Evolutionary conservation across 345 rosid species (phyloP).

Genomic region (Salix arbutifolia): DNA sequence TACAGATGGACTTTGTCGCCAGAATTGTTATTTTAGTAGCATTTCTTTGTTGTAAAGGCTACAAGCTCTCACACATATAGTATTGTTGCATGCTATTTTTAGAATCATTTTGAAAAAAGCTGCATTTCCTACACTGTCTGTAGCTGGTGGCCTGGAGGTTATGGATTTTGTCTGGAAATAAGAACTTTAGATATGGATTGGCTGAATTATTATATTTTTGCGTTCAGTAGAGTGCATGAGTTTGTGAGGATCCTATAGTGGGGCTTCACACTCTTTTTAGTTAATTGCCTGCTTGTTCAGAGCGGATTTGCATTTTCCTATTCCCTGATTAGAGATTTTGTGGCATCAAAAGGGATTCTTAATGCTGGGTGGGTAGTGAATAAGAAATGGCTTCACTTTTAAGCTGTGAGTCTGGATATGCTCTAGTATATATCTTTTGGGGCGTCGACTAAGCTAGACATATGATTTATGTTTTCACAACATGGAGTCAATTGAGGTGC

Average conservation of each 20-base stretch:
- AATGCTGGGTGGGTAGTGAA: neutral
- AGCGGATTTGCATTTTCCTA: constrained; percentile 8
- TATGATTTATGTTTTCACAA: neutral
- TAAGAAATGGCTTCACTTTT: neutral
- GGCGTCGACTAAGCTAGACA: no score
- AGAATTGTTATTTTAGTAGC: constrained; percentile 16
- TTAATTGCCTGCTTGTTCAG: neutral
- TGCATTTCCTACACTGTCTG: constrained; percentile 18
- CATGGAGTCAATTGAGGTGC: neutral
- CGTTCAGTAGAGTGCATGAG: constrained; percentile 11
- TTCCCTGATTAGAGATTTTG: neutral
- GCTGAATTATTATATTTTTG: constrained; percentile 4
- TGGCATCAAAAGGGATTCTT: neutral
- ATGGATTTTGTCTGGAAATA: constrained; percentile 21
- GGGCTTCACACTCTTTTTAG: neutral
- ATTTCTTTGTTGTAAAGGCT: constrained; percentile 17
- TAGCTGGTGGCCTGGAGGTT: constrained; percentile 16
- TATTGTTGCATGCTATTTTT: constrained; percentile 26
- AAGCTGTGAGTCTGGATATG: neutral
- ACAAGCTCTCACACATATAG: constrained; percentile 7
- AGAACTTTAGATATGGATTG: constrained; percentile 16
- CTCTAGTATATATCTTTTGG: neutral
- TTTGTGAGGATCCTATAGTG: neutral
- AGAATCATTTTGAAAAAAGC: constrained; percentile 27
- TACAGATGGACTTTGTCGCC: constrained; percentile 34